Evolutionary conservation across 208 protist genomes (phyloP).

Genomic region (Histomonas meleagridis): DNA sequence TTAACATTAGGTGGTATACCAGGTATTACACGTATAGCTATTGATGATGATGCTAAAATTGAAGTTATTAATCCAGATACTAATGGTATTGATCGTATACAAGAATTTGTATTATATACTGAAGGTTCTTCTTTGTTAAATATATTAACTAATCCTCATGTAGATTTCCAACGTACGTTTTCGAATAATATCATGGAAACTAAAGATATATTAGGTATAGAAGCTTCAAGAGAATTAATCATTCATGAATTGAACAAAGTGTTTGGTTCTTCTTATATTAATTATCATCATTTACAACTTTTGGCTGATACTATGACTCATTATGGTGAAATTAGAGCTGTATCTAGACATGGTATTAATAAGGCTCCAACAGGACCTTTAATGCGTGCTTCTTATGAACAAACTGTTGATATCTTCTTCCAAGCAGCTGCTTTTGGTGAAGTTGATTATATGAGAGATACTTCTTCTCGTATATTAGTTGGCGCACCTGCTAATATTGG

Average conservation of each 20-base stretch:
- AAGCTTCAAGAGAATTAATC: slow-evolving; percentile 63
- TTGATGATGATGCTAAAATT: slow-evolving; percentile 53
- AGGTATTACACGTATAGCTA: slow-evolving; percentile 79
- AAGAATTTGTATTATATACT: slow-evolving; percentile 80
- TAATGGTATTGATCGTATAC: slow-evolving; percentile 52
- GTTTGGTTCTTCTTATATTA: slow-evolving; percentile 78
- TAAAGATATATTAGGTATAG: slow-evolving; percentile 77
- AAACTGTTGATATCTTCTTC: slow-evolving; percentile 95
- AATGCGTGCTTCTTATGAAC: slow-evolving; percentile 95
- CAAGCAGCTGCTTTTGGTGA: slow-evolving; percentile 85
- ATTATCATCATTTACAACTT: slow-evolving; percentile 89
- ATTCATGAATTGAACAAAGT: slow-evolving; percentile 54
- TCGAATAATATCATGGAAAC: slow-evolving; percentile 97
- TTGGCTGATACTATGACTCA: slow-evolving; percentile 95
- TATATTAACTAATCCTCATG: slow-evolving; percentile 63
- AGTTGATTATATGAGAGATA: slow-evolving; percentile 67
- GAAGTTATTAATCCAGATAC: slow-evolving; percentile 35
- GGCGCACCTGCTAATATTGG: slow-evolving; percentile 83
- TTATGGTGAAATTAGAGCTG: slow-evolving; percentile 69
- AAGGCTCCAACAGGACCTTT: slow-evolving; percentile 78
- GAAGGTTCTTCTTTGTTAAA: slow-evolving; percentile 80
- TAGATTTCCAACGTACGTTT: slow-evolving; percentile 74
- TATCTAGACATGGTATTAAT: slow-evolving; percentile 85
- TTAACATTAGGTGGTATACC: slow-evolving; percentile 70
- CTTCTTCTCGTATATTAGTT: slow-evolving; percentile 88